These are phyloP conservation scores for Biancaea sappan DNA, from an alignment of 306 rosid genomes.

Conservation along the genomic window DNA sequence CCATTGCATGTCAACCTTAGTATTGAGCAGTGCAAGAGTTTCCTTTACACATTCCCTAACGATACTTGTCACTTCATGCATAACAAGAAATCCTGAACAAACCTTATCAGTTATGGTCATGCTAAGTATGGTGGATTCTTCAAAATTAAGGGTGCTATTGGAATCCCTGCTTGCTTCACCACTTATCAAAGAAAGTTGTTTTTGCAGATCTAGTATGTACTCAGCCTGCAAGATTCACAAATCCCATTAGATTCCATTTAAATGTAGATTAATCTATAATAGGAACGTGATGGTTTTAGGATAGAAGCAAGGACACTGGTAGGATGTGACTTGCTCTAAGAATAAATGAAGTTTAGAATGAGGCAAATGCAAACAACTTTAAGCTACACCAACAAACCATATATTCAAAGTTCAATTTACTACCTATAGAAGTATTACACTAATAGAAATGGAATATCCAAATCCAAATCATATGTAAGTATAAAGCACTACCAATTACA, in stretches of 20 bases:
- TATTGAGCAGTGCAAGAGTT: neutral
- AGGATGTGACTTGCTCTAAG: slow-evolving; percentile 8
- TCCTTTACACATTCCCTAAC: neutral
- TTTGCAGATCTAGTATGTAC: slow-evolving; percentile 86
- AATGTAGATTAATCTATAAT: neutral
- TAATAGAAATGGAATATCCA: neutral
- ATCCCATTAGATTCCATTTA: slow-evolving; percentile 13
- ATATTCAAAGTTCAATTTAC: neutral
- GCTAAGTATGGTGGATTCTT: slow-evolving; percentile 73
- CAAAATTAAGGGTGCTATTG: slow-evolving; percentile 65
- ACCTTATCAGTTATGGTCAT: slow-evolving; percentile 80
- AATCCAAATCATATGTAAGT: too few relatives aligned
- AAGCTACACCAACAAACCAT: slow-evolving; percentile 15
- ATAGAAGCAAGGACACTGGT: neutral
- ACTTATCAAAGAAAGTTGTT: slow-evolving; percentile 83
- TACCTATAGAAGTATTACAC: neutral
- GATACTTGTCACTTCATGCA: slow-evolving; percentile 35
- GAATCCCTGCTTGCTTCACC: slow-evolving; percentile 83
- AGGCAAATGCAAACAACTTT: slow-evolving; percentile 2
- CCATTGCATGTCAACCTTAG: slow-evolving; percentile 25
- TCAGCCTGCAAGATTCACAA: slow-evolving; percentile 69
- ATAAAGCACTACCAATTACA: slow-evolving; percentile 10
- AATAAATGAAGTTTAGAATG: neutral
- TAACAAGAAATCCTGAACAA: slow-evolving; percentile 35
- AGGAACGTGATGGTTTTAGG: slow-evolving; percentile 14